These are phyloP conservation scores for Blastobotrys capitulatus DNA, from an alignment of 1,139 yeast genomes.

Conservation along the genomic window DNA sequence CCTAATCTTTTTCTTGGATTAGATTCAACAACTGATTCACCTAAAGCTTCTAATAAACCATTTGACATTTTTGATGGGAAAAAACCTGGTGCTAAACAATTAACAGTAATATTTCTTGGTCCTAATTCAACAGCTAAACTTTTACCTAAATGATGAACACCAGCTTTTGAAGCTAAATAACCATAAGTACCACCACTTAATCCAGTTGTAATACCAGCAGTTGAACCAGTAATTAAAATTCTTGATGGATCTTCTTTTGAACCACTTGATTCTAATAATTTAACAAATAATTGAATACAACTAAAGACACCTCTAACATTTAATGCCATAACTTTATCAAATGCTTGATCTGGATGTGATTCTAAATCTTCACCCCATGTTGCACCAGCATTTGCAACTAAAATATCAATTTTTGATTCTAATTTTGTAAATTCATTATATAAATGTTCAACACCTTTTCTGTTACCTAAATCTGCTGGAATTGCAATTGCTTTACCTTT, in stretches of 20 bases:
- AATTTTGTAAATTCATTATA: conserved; percentile 40
- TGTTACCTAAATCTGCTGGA: conserved; percentile 56
- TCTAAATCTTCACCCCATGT: conserved; percentile 70
- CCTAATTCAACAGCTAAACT: conserved; percentile 60
- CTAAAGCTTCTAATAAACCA: conserved; percentile 52
- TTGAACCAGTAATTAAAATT: conserved; percentile 62
- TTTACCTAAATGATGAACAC: conserved; percentile 65
- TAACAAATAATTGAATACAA: conserved; percentile 57
- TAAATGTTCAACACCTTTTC: conserved; percentile 47
- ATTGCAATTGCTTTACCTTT: conserved; percentile 46
- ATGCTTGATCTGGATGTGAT: conserved; percentile 55
- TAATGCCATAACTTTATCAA: conserved; percentile 59
- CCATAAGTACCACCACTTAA: conserved; percentile 64
- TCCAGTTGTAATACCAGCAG: conserved; percentile 39
- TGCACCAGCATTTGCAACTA: conserved; percentile 78
- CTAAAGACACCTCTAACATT: conserved; percentile 70
- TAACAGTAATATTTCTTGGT: conserved; percentile 60
- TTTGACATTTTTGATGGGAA: conserved; percentile 74
- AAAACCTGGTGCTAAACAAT: conserved; percentile 72
- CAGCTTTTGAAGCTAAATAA: conserved; percentile 72
- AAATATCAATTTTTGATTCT: conserved; percentile 48
- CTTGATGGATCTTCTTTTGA: conserved; percentile 58
- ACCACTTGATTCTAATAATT: conserved; percentile 52
- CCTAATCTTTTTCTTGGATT: conserved; percentile 70
- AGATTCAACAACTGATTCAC: conserved; percentile 39